phyloP scores from a whole-genome alignment of 352 stramenopile species.

The Phytophthora cactorum region DNA sequence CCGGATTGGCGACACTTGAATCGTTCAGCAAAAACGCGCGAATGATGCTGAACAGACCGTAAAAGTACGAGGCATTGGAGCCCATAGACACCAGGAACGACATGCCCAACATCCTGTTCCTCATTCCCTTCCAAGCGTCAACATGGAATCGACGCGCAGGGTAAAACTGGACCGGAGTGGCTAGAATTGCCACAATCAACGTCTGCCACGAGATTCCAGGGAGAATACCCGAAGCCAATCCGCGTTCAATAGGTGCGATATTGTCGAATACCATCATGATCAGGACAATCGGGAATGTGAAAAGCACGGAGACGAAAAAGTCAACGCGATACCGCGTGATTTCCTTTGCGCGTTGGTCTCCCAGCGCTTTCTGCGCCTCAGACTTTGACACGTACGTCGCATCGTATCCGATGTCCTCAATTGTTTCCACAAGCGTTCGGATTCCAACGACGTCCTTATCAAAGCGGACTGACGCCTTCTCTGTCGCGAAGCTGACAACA shows the following conservation, averaged over 20 bases:
- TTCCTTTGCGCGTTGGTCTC: conserved; percentile 81
- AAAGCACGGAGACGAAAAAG: conserved; percentile 89
- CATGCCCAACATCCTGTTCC: conserved; percentile 94
- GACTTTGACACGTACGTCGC: conserved; percentile 69
- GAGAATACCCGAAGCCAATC: conserved; percentile 59
- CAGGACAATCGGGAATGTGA: conserved; percentile 94
- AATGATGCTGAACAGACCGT: conserved; percentile 92
- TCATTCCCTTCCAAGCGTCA: conserved; percentile 92
- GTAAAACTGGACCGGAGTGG: conserved; percentile 97
- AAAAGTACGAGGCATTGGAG: conserved; percentile 96
- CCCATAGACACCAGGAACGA: conserved; percentile 97
- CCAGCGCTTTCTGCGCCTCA: conserved; percentile 82
- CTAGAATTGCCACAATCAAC: conserved; percentile 78
- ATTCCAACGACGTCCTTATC: conserved; percentile 79
- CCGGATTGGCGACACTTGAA: conserved; percentile 64
- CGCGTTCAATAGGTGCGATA: conserved; percentile 59
- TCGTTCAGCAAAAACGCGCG: conserved; percentile 72
- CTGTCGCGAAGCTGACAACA: conserved; percentile 88
- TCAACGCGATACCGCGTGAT: conserved; percentile 82
- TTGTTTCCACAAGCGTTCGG: conserved; percentile 84
- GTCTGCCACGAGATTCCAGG: conserved; percentile 80
- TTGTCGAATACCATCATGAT: conserved; percentile 93
- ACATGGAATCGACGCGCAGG: conserved; percentile 94
- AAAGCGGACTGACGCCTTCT: conserved; percentile 83
- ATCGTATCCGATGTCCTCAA: conserved; percentile 93